phyloP scores from a whole-genome alignment of 306 rosid species.

The Psophocarpus tetragonolobus region DNA sequence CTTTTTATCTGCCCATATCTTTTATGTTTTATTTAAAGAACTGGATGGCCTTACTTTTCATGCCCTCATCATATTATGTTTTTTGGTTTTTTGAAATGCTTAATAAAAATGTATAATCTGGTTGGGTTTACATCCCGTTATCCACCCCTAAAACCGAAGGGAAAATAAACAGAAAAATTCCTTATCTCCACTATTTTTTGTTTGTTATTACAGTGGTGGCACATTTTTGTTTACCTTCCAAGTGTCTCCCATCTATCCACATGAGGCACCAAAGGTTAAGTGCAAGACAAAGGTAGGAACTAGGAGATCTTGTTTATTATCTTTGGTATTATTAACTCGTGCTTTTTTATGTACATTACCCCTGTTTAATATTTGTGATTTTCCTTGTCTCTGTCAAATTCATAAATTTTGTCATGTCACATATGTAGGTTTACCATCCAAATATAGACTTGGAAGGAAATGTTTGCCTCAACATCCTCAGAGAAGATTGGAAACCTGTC shows the following conservation, averaged over 20 bases:
- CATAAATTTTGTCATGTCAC: background rate
- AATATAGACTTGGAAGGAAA: constrained; percentile 97
- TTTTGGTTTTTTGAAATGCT: background rate
- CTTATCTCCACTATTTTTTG: constrained; percentile 22
- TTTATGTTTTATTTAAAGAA: background rate
- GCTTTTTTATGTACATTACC: background rate
- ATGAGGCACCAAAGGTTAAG: constrained; percentile 92
- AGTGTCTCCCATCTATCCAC: constrained; percentile 82
- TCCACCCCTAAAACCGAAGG: background rate
- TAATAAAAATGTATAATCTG: background rate
- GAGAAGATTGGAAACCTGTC: constrained; percentile 99
- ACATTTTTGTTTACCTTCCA: constrained; percentile 75
- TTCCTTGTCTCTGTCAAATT: background rate
- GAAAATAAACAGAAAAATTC: background rate
- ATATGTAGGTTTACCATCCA: constrained; percentile 82
- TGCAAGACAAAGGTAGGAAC: constrained; percentile 86
- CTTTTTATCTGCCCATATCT: constrained; percentile 16
- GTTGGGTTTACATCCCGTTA: background rate
- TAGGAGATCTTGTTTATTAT: constrained; percentile 1
- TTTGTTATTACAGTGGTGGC: constrained; percentile 67
- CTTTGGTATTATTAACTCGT: background rate
- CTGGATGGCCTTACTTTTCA: background rate
- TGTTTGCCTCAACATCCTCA: constrained; percentile 86
- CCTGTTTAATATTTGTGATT: background rate
- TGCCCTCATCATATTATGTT: background rate